Percentiles rank a stretch among this genome's conserved stretches.
Evolutionary conservation across 2,329 filamentous ascomycete species (phyloP).

Genomic region (Phialocephala sp.): DNA sequence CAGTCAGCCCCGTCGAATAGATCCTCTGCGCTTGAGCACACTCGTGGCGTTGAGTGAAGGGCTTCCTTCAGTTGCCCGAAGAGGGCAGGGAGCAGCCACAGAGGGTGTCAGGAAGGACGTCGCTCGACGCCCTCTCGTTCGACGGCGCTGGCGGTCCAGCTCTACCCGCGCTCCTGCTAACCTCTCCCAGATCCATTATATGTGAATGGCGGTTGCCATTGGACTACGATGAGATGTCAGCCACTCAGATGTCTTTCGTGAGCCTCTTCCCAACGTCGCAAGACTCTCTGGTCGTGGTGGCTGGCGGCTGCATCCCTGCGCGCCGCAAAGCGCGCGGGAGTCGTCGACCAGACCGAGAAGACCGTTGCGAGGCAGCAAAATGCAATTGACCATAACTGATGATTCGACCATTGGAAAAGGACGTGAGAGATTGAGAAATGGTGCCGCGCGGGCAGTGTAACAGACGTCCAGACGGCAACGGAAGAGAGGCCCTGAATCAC

Average conservation of each 20-base stretch:
- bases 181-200: slow-evolving; percentile 14
- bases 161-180: slow-evolving; percentile 34
- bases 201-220: slow-evolving; percentile 25
- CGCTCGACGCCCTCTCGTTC: slow-evolving; percentile 22
- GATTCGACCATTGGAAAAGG: slow-evolving; percentile 30
- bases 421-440: slow-evolving; percentile 18
- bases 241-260: slow-evolving; percentile 36
- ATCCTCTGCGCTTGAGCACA: slow-evolving; percentile 9
- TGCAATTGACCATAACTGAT: slow-evolving; percentile 24
- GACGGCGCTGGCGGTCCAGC: slow-evolving; percentile 11
- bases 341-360: slow-evolving; percentile 15
- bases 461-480: slow-evolving; percentile 25
- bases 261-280: slow-evolving; percentile 36
- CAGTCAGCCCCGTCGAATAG: slow-evolving; percentile 36
- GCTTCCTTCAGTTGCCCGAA: slow-evolving; percentile 7
- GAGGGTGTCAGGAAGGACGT: slow-evolving; percentile 18
- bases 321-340: slow-evolving; percentile 36
- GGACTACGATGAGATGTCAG: slow-evolving; percentile 24
- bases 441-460: slow-evolving; percentile 37
- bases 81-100: slow-evolving; percentile 21
- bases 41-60: slow-evolving; percentile 21
- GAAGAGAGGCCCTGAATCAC: slow-evolving; percentile 18
- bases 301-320: slow-evolving; percentile 33
- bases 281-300: slow-evolving; percentile 26
- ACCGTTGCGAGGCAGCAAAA: slow-evolving; percentile 23